These are phyloP conservation scores for Podaxis mareebaensis DNA, from an alignment of 768 basidiomycete genomes.

Conservation along the genomic window DNA sequence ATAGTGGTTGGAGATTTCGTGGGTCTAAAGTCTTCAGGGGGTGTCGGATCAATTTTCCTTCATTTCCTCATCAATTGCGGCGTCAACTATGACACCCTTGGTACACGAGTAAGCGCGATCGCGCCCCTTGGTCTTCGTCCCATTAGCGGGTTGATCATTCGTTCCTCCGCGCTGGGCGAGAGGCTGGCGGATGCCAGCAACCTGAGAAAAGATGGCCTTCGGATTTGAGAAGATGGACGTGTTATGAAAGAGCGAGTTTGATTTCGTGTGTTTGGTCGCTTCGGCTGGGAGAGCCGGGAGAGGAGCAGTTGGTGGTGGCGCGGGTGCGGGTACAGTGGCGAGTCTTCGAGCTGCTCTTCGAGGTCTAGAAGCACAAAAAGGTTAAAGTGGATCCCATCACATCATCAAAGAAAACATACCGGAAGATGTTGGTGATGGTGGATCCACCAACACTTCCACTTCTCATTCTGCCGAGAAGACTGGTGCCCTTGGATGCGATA, in stretches of 20 bases:
- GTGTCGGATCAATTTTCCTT: constrained; percentile 34
- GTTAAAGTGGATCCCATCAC: not conserved
- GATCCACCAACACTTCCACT: constrained; percentile 50
- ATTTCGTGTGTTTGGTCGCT: constrained; percentile 19
- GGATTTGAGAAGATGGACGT: constrained; percentile 8
- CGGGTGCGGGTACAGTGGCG: constrained; percentile 30
- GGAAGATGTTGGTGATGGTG: constrained; percentile 9
- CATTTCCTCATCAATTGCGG: constrained; percentile 42
- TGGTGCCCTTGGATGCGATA: constrained; percentile 36
- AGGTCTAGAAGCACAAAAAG: constrained; percentile 28
- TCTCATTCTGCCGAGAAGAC: constrained; percentile 52
- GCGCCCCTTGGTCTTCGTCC: constrained; percentile 23
- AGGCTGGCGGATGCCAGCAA: constrained; percentile 6
- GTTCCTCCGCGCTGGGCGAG: not conserved
- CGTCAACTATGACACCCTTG: constrained; percentile 25
- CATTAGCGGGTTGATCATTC: constrained; percentile 8
- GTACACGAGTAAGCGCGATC: constrained; percentile 34
- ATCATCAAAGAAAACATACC: constrained; percentile 20
- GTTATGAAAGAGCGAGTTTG: constrained; percentile 11
- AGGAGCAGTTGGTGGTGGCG: constrained; percentile 41
- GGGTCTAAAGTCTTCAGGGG: not conserved
- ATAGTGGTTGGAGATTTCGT: not conserved
- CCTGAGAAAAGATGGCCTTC: constrained; percentile 13
- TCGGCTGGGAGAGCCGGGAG: constrained; percentile 35
- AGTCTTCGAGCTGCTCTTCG: constrained; percentile 41